Base-by-base conservation (phyloP, 108 stramenopile species). In the Pseudonitzschia delicatissima region DNA sequence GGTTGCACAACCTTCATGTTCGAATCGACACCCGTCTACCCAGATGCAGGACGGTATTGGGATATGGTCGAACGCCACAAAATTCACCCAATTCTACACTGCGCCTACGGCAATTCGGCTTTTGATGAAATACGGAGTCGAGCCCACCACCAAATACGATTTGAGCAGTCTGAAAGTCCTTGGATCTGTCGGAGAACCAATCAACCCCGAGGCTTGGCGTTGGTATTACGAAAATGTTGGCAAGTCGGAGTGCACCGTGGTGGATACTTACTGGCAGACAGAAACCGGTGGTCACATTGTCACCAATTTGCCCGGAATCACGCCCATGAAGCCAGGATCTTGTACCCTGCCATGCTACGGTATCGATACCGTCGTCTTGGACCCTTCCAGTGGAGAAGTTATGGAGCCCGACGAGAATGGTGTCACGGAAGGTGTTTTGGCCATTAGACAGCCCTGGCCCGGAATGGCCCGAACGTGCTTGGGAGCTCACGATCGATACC, bases 211-310 rank as follows among this genome's bases (percentile, higher is more conserved):
- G 74, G 98, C 98, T 28, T 99, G 97, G 96, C 74, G 89, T 39
- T 99, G 98, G 98, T 99, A 98, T 73, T 94, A 89, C 76, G 87
- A 97, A 59, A 82, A 86, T 51, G 93, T 97, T 64, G 98, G 96
- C 23, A 80, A 90, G 33, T 65, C 69, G 50, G 62, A 82, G 21
- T 97, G 96, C 71, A 82, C 96, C 49, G 86, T 98, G 13, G 96
- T 96, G 6, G 98, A 99, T 78, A 99, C 98, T n/a, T 99, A 96
- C 78, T 99, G 98, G 98, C 89, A 92, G 83, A 99, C 98, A 18
- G 98, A 99, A 73, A 99, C 98, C 7, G 98, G 98, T 23, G 98
- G 97, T 28, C 96, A 97, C 66, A 77, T 99, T 28, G 79, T 93
- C 27, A 93, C 96, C 7, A 97, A 97, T 51, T 77, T 99, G 20